Evolutionary conservation across 2,329 filamentous ascomycete genomes (phyloP).

Genomic region (Claviceps fusiformis): DNA sequence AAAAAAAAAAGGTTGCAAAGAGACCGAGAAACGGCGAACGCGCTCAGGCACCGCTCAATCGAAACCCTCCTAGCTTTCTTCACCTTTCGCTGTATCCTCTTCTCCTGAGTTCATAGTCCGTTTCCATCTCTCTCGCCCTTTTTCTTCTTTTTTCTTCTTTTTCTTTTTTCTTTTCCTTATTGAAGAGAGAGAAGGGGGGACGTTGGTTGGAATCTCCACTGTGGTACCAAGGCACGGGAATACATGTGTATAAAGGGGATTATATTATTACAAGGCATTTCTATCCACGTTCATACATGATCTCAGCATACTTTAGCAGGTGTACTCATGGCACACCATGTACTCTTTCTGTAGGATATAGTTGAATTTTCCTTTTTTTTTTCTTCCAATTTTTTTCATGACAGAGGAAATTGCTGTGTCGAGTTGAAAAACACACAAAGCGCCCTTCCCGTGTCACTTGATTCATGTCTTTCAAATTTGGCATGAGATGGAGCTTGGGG

Average conservation of each 20-base stretch:
- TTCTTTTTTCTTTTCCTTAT: neutral
- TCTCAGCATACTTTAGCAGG: neutral
- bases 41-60: neutral
- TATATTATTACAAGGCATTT: neutral
- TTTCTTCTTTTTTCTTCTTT: neutral
- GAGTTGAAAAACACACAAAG: neutral
- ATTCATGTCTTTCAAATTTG: neutral
- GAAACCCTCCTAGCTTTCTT: neutral
- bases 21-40: neutral
- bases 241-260: neutral
- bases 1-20: neutral
- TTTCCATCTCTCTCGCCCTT: neutral
- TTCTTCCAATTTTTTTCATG: neutral
- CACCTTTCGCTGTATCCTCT: neutral
- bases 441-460: no score
- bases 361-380: neutral
- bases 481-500: neutral
- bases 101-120: neutral
- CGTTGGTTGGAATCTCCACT: neutral
- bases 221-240: neutral
- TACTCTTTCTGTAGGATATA: neutral
- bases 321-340: neutral
- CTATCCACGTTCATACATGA: neutral
- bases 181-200: neutral
- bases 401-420: neutral